These are phyloP conservation scores for Castanopsis chinensis DNA, from an alignment of 306 rosid genomes.

Conservation along the genomic window DNA sequence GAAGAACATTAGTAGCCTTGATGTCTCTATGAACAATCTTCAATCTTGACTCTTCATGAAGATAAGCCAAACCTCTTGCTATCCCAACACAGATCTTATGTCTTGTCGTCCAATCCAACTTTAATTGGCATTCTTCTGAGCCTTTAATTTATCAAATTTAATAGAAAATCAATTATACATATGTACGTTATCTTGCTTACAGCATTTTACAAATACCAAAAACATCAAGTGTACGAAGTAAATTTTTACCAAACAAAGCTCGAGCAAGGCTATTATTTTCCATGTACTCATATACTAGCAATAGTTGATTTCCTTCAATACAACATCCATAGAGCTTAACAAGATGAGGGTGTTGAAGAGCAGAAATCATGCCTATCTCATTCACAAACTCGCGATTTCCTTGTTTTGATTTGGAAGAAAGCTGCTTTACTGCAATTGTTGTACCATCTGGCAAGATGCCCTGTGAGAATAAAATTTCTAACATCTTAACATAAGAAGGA, in stretches of 20 bases:
- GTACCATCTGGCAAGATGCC: slow-evolving; percentile 28
- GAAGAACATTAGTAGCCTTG: slow-evolving; percentile 43
- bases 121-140: neutral
- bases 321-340: slow-evolving; percentile 45
- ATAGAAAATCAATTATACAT: neutral
- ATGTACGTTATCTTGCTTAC: neutral
- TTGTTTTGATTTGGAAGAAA: slow-evolving; percentile 43
- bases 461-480: neutral
- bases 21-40: slow-evolving; percentile 49
- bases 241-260: slow-evolving; percentile 36
- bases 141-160: slow-evolving; percentile 13
- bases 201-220: neutral
- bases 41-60: slow-evolving; percentile 40
- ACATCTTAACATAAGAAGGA: neutral
- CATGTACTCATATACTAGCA: slow-evolving; percentile 37
- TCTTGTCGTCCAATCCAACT: slow-evolving; percentile 36
- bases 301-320: slow-evolving; percentile 37
- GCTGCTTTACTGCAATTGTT: slow-evolving; percentile 33
- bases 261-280: slow-evolving; percentile 32
- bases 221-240: neutral
- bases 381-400: slow-evolving; percentile 40
- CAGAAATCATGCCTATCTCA: slow-evolving; percentile 46
- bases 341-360: slow-evolving; percentile 41
- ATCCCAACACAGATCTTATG: slow-evolving; percentile 30
- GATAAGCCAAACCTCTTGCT: slow-evolving; percentile 34